phyloP scores from a whole-genome alignment of 352 stramenopile genomes.

The Pelagophyceae sp. region DNA sequence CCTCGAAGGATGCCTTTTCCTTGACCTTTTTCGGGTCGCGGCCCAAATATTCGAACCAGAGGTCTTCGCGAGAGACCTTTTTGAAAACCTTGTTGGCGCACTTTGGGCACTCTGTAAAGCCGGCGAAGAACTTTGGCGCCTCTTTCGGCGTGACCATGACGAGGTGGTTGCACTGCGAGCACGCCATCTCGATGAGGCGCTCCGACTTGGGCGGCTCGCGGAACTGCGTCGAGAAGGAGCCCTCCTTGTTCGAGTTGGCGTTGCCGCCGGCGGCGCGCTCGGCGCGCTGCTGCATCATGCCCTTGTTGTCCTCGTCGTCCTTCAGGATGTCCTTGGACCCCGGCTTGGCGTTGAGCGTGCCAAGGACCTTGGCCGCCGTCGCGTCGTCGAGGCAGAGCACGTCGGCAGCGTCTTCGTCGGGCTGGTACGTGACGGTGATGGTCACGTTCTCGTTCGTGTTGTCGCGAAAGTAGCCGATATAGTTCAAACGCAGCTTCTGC shows the following conservation, averaged over 20 bases:
- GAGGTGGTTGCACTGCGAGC: not conserved
- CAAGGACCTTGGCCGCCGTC: not conserved
- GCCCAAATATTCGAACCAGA: not conserved
- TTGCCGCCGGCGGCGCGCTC: not conserved
- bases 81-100: not conserved
- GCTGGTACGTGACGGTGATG: not conserved
- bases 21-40: not conserved
- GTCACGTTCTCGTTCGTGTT: too few species aligned
- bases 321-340: too few species aligned
- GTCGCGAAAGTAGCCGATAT: not conserved
- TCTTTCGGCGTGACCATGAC: not conserved
- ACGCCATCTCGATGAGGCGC: not conserved
- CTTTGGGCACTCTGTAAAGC: not conserved
- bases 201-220: not conserved
- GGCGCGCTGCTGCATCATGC: not conserved
- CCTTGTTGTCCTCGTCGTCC: not conserved
- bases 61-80: not conserved
- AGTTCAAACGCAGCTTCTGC: not conserved
- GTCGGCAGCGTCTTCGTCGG: not conserved
- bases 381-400: not conserved
- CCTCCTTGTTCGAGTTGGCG: not conserved
- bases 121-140: not conserved
- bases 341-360: not conserved
- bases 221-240: not conserved
- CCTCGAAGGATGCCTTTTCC: too few species aligned